Conservation (phyloP, 306 rosid genomes). For the Carpinus viminea region DNA sequence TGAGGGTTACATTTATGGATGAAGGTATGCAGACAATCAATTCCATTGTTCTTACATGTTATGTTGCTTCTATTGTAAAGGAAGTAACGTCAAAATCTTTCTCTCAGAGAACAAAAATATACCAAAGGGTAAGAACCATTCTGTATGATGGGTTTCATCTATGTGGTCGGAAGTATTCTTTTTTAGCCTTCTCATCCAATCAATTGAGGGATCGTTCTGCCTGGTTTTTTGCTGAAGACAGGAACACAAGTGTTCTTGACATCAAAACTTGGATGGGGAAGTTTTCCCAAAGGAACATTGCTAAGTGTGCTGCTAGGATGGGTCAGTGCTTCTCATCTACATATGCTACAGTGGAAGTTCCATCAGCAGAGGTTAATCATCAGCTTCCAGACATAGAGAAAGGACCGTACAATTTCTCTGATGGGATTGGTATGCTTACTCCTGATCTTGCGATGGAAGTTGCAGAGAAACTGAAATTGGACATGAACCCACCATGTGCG, state of each 20-base stretch:
- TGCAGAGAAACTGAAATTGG: conserved; percentile 68
- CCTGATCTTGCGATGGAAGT: conserved; percentile 82
- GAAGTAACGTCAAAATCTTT: conserved; percentile 55
- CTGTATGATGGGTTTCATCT: conserved; percentile 59
- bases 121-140: conserved; percentile 55
- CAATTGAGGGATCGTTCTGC: conserved; percentile 87
- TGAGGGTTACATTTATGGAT: conserved; percentile 89
- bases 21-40: conserved; percentile 83
- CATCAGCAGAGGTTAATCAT: conserved; percentile 41
- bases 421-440: conserved; percentile 83
- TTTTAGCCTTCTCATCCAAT: conserved; percentile 85
- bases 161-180: conserved; percentile 68
- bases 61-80: conserved; percentile 75
- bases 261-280: conserved; percentile 74
- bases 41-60: conserved; percentile 51
- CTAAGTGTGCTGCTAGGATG: conserved; percentile 92
- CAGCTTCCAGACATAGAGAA: conserved; percentile 56
- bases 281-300: conserved; percentile 52
- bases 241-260: conserved; percentile 9
- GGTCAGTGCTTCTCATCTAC: conserved; percentile 91
- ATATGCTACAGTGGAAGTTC: conserved; percentile 82
- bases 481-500: conserved; percentile 59
- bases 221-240: conserved; percentile 77
- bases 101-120: conserved; percentile 60
- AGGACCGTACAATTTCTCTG: conserved; percentile 61